Base-by-base conservation (phyloP, 2,329 filamentous ascomycete genomes). In the Apiospora phragmitis region DNA sequence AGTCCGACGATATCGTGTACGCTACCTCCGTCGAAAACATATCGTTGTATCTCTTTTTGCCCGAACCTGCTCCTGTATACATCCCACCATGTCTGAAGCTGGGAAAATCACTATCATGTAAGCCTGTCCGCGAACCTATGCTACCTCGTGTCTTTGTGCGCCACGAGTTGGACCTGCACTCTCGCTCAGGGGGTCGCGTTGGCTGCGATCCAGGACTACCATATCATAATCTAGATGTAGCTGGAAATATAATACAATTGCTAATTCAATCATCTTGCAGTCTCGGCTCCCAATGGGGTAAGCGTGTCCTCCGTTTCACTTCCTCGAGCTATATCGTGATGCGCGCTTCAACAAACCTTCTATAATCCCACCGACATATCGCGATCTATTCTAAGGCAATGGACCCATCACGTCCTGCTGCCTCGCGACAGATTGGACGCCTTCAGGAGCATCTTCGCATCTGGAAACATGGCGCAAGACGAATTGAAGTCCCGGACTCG, bases 241-340 rank as follows among this genome's bases (percentile, higher is more conserved):
- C 32, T 38, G 9, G 9, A n/a, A 62, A 38, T 38, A 38, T 5
- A 62, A 38, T 24, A 35, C 55, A 62, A 4, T 38, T 38, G 55
- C 55, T 62, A 62, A 62, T 62, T 38, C 55, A 29, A 18, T 12
- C 32, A 68, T 70, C 69, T 18, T 24, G 68, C 29, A 68, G 68
- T 65, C 66, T 70, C 35, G 69, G 69, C 41, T 68, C 69, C 69
- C 69, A 70, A 68, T 70, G 69, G 69, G 69, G 69, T 70, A 68
- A 41, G 55, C 55, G 38, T 38, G 66, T 51, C 59, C 42, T 49
- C 47, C 51, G 16, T 51, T 68, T 11, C 67, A 16, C 41, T 47
- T 65, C 66, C 24, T 43, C 69, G 35, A 55, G 47, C 49, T 68
- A 68, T 14, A 55, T 68, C 29, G 32, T 49, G 47, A 67, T 67